Percentiles rank a stretch among this genome's conserved stretches.
Conservation (phyloP, 2,329 filamentous ascomycete species). For the Anthostomella pinea region DNA sequence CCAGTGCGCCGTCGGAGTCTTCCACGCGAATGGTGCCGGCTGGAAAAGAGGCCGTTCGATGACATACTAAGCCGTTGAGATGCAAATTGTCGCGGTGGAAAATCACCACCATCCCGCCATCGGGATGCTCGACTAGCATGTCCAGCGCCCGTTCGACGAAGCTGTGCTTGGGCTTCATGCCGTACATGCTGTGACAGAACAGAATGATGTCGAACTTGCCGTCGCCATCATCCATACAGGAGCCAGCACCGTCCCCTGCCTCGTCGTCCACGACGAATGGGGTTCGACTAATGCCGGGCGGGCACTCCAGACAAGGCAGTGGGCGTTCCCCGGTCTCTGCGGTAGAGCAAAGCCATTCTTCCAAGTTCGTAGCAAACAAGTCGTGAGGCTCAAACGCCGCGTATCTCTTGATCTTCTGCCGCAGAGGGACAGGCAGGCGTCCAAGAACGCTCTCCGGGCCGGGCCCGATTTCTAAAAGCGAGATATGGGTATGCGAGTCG, state of each 20-base stretch:
- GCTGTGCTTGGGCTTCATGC: conserved; percentile 47
- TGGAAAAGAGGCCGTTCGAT: conserved; percentile 46
- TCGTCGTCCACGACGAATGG: conserved; percentile 37
- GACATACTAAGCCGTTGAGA: conserved; percentile 47
- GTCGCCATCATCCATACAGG: conserved; percentile 18
- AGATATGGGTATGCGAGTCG: conserved; percentile 41
- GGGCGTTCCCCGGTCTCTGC: conserved; percentile 27
- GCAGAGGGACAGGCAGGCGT: conserved; percentile 41
- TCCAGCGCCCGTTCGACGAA: conserved; percentile 46
- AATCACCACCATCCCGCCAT: conserved; percentile 46
- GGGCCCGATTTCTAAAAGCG: conserved; percentile 58
- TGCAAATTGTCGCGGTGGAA: conserved; percentile 53
- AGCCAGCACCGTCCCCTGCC: conserved; percentile 18
- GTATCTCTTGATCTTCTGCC: conserved; percentile 47
- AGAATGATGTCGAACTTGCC: conserved; percentile 53
- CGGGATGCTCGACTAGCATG: conserved; percentile 41
- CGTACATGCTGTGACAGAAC: conserved; percentile 65
- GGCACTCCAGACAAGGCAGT: conserved; percentile 40
- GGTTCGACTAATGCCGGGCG: conserved; percentile 36
- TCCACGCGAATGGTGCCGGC: conserved; percentile 41
- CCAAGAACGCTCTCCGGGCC: conserved; percentile 54
- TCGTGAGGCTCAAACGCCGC: conserved; percentile 52
- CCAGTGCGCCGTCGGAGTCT: conserved; percentile 44
- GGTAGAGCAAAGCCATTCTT: conserved; percentile 38
- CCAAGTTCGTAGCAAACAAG: conserved; percentile 42